A percentile compares a stretch with the other conserved stretches of the same genome.
These are phyloP conservation scores for Xylaria flabelliformis DNA, from an alignment of 495 filamentous ascomycete species.

Conservation along the genomic window DNA sequence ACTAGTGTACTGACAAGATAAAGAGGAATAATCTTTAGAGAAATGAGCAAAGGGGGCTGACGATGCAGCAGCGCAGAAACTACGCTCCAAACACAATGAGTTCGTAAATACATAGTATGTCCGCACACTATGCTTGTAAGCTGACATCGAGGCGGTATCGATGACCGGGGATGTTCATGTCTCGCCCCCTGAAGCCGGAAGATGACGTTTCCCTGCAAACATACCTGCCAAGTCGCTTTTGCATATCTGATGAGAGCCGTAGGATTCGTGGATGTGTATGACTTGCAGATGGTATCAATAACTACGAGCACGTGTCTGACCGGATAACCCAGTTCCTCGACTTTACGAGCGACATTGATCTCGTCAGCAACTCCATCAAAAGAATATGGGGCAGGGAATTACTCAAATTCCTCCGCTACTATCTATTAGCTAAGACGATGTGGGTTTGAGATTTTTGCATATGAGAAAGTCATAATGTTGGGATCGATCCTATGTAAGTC, in stretches of 20 bases:
- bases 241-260: conserved; percentile 1
- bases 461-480: background rate
- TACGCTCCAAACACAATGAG: background rate
- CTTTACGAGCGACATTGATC: conserved; percentile 9
- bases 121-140: conserved; percentile 12
- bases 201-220: background rate
- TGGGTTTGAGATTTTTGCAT: conserved; percentile 10
- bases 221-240: conserved; percentile 13
- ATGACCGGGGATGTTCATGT: background rate
- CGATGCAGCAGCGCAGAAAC: background rate
- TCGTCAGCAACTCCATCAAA: conserved; percentile 11
- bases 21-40: background rate
- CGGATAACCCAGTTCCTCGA: conserved; percentile 4
- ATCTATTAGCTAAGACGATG: background rate
- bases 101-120: background rate
- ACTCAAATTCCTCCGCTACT: background rate
- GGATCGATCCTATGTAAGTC: conserved; percentile 3
- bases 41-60: conserved; percentile 8
- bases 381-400: background rate
- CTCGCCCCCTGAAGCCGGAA: background rate
- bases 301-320: conserved; percentile 9
- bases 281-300: conserved; percentile 22
- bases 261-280: conserved; percentile 13
- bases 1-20: background rate
- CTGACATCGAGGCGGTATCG: conserved; percentile 15